Conservation (phyloP, 495 filamentous ascomycete genomes). For the Ramalina peruviana region DNA sequence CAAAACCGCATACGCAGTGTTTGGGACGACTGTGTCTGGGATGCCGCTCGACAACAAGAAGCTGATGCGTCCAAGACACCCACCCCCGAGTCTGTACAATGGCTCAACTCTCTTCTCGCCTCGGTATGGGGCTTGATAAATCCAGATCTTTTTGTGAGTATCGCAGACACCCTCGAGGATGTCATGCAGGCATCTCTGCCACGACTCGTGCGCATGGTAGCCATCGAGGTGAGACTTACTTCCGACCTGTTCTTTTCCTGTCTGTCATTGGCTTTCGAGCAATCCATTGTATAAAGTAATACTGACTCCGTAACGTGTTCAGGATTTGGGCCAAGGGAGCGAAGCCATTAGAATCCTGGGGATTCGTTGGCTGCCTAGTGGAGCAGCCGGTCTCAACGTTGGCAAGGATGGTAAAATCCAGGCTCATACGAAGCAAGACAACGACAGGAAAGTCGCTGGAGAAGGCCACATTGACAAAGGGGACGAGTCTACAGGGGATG, state of each 20-base stretch:
- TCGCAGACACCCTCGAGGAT: conserved; percentile 54
- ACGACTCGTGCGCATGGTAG: conserved; percentile 48
- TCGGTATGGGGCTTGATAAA: conserved; percentile 59
- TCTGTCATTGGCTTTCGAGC: too few species aligned
- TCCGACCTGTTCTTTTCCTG: too few species aligned
- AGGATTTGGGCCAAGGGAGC: conserved; percentile 56
- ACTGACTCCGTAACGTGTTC: conserved; percentile 28
- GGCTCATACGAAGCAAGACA: conserved; percentile 21
- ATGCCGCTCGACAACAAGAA: conserved; percentile 37
- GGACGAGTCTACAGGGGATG: neutral
- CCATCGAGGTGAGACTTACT: too few species aligned
- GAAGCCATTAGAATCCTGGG: conserved; percentile 51
- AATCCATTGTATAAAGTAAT: too few species aligned
- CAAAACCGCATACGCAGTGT: conserved; percentile 35
- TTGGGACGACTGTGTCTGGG: conserved; percentile 51
- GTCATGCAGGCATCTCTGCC: conserved; percentile 59
- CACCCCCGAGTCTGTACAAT: conserved; percentile 45
- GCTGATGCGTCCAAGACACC: conserved; percentile 24
- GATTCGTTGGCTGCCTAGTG: conserved; percentile 50
- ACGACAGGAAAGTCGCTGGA: conserved; percentile 37
- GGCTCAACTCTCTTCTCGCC: conserved; percentile 49
- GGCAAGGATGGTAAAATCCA: conserved; percentile 38
- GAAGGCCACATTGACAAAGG: conserved; percentile 20
- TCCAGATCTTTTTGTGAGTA: conserved; percentile 49
- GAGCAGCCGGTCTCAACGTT: conserved; percentile 45